phyloP scores from a whole-genome alignment of 495 filamentous ascomycete genomes.

The Penicillium paxilli region DNA sequence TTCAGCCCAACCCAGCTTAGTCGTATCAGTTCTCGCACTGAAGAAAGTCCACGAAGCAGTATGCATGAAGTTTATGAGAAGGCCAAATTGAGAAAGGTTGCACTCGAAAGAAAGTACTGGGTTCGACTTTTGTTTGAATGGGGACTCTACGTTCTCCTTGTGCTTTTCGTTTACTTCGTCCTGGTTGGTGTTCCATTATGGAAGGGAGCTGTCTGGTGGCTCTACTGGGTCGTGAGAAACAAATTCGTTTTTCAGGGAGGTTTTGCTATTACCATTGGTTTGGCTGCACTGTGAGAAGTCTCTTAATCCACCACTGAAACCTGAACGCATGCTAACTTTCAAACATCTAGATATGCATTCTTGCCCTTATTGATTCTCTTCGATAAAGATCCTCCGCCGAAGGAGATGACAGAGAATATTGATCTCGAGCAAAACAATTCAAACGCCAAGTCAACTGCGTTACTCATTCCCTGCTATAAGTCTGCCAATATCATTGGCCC shows the following conservation, averaged over 20 bases:
- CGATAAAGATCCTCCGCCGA: constrained; percentile 30
- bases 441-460: constrained; percentile 34
- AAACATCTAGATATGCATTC: constrained; percentile 35
- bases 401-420: background rate
- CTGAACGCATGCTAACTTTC: background rate
- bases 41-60: constrained; percentile 8
- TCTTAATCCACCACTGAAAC: background rate
- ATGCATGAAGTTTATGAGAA: constrained; percentile 26
- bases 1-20: constrained; percentile 9
- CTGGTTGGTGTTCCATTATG: constrained; percentile 42
- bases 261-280: constrained; percentile 34
- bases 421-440: constrained; percentile 17
- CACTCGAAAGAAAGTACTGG: constrained; percentile 32
- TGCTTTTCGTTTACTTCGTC: constrained; percentile 39
- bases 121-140: constrained; percentile 38
- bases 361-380: constrained; percentile 37
- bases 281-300: constrained; percentile 32
- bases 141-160: constrained; percentile 28
- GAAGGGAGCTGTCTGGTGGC: constrained; percentile 42
- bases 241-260: constrained; percentile 39
- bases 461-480: constrained; percentile 51
- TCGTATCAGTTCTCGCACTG: constrained; percentile 5
- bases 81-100: constrained; percentile 28
- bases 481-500: constrained; percentile 41
- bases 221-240: constrained; percentile 37